phyloP scores from a whole-genome alignment of 164 flowering plant genomes.

The Magnolia changhungtana region DNA sequence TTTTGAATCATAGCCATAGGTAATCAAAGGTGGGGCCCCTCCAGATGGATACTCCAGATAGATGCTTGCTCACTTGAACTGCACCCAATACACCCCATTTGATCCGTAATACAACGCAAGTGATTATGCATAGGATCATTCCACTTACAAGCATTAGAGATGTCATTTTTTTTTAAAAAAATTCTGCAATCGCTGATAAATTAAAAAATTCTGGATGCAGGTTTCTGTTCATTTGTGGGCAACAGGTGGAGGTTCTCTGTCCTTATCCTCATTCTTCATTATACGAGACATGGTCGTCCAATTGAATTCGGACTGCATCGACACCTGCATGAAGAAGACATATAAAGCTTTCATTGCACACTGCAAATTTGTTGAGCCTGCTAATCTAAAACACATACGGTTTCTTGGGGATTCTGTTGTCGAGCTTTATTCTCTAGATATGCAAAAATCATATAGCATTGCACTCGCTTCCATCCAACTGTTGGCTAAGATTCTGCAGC shows the following conservation, averaged over 20 bases:
- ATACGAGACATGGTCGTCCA: constrained; percentile 47
- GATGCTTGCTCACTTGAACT: too few species aligned
- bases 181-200: neutral
- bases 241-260: constrained; percentile 54
- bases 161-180: too few species aligned
- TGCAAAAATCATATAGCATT: constrained; percentile 49
- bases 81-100: too few species aligned
- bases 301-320: constrained; percentile 40
- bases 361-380: constrained; percentile 52
- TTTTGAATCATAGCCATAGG: too few species aligned
- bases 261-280: constrained; percentile 52
- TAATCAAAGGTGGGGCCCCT: neutral
- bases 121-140: too few species aligned
- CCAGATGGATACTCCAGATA: neutral
- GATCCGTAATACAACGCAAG: too few species aligned
- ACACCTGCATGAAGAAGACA: constrained; percentile 49
- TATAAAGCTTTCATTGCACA: constrained; percentile 58
- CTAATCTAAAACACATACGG: constrained; percentile 40
- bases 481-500: constrained; percentile 62
- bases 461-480: constrained; percentile 51
- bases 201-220: constrained; percentile 38
- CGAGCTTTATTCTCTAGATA: constrained; percentile 69
- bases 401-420: constrained; percentile 56
- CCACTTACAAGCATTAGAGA: too few species aligned
- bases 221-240: constrained; percentile 78